These are phyloP conservation scores for Cardiospermum halicacabum DNA, from an alignment of 345 rosid genomes.

Conservation along the genomic window DNA sequence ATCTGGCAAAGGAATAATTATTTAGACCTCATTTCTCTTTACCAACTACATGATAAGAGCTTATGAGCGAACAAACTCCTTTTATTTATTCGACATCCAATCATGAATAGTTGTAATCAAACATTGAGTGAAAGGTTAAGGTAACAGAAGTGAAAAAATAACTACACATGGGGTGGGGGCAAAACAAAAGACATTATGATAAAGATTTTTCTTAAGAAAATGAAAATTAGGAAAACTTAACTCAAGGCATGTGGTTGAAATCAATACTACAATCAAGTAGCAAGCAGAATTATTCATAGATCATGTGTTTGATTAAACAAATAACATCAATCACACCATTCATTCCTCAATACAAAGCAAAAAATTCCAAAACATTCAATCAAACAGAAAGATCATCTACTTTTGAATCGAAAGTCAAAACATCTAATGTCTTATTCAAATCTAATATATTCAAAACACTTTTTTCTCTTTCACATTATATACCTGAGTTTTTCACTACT, in stretches of 20 bases:
- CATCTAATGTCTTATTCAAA: not conserved
- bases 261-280: not conserved
- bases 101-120: too few relatives aligned
- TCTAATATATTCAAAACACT: not conserved
- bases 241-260: not conserved
- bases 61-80: too few relatives aligned
- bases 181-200: not conserved
- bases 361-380: not conserved
- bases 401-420: not conserved
- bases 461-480: not conserved
- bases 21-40: too few relatives aligned
- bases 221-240: not conserved
- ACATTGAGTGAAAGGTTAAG: too few relatives aligned
- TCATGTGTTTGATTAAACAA: not conserved
- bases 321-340: slow-evolving; percentile 1
- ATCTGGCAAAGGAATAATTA: too few relatives aligned
- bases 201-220: not conserved
- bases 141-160: not conserved
- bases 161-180: not conserved
- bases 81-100: too few relatives aligned
- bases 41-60: too few relatives aligned
- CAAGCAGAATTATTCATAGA: slow-evolving; percentile 6
- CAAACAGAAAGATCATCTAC: not conserved
- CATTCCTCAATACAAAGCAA: not conserved
- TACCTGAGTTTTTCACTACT: not conserved